phyloP scores from a whole-genome alignment of 305 asterid genomes.

The Stenogyne calaminthoides region DNA sequence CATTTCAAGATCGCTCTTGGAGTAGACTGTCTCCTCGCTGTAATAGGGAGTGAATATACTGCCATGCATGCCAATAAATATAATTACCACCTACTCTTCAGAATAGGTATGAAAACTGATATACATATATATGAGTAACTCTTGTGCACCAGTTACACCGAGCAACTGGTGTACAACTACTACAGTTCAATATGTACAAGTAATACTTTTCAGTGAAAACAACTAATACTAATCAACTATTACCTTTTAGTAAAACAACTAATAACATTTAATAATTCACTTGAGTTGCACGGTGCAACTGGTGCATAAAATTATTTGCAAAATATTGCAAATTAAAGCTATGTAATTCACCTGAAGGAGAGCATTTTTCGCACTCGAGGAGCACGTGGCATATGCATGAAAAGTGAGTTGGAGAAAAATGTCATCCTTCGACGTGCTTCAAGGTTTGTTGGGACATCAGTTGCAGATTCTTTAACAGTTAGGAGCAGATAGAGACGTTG shows the following conservation, averaged over 20 bases:
- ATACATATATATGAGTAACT: background rate
- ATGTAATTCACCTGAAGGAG: conserved; percentile 72
- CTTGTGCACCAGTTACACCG: no score
- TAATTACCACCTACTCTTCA: conserved; percentile 28
- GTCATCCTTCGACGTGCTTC: conserved; percentile 97
- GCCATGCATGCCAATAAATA: conserved; percentile 42
- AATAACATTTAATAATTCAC: no score
- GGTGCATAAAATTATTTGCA: no score
- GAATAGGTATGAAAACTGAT: conserved; percentile 2
- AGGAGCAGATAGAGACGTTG: conserved; percentile 95
- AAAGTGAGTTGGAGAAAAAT: conserved; percentile 93
- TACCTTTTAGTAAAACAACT: no score
- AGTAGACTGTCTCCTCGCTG: conserved; percentile 95
- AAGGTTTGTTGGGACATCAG: conserved; percentile 92
- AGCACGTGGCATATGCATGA: conserved; percentile 98
- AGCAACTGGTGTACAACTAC: no score
- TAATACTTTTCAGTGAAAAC: no score
- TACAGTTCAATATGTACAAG: no score
- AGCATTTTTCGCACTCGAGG: conserved; percentile 99
- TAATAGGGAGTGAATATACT: conserved; percentile 98
- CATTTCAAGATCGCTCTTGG: conserved; percentile 95
- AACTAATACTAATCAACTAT: no score
- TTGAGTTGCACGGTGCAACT: no score
- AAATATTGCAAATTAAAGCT: conserved; percentile 23
- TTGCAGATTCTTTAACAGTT: conserved; percentile 97